Conservation (phyloP, 2,329 filamentous ascomycete species). For the Paracorniculantispora psalliotae region DNA sequence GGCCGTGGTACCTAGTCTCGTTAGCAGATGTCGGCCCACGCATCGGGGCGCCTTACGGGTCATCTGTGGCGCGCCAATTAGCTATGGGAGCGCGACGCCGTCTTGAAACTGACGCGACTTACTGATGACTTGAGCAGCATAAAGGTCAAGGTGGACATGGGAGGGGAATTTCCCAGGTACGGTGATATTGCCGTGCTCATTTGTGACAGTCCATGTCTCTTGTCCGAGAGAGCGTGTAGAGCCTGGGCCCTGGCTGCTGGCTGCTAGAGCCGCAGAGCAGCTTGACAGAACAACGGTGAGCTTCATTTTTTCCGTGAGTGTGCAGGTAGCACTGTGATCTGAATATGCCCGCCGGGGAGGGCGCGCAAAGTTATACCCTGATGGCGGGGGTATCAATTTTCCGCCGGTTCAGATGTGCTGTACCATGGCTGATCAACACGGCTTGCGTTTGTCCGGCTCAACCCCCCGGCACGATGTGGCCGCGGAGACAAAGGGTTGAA, state of each 20-base stretch:
- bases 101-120: conserved; percentile 27
- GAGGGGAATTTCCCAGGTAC: conserved; percentile 52
- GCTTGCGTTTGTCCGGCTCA: not conserved
- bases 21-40: not conserved
- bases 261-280: not conserved
- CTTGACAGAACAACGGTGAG: not conserved
- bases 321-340: too few species aligned
- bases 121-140: conserved; percentile 47
- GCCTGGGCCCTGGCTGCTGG: not conserved
- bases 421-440: not conserved
- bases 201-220: conserved; percentile 10
- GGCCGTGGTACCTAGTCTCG: conserved; percentile 40
- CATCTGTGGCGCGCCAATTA: not conserved
- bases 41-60: not conserved
- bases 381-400: not conserved
- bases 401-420: not conserved
- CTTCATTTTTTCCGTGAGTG: not conserved
- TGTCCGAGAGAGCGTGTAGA: not conserved
- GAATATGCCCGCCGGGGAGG: too few species aligned
- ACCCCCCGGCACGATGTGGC: too few species aligned
- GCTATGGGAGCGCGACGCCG: not conserved
- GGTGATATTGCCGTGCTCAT: conserved; percentile 18
- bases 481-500: too few species aligned
- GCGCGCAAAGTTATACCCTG: not conserved
- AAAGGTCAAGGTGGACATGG: conserved; percentile 56